Evolutionary conservation across 2,329 filamentous ascomycete genomes (phyloP), one percentile per base, ranked within the genome.

Genomic region (Microdochium paspali): DNA sequence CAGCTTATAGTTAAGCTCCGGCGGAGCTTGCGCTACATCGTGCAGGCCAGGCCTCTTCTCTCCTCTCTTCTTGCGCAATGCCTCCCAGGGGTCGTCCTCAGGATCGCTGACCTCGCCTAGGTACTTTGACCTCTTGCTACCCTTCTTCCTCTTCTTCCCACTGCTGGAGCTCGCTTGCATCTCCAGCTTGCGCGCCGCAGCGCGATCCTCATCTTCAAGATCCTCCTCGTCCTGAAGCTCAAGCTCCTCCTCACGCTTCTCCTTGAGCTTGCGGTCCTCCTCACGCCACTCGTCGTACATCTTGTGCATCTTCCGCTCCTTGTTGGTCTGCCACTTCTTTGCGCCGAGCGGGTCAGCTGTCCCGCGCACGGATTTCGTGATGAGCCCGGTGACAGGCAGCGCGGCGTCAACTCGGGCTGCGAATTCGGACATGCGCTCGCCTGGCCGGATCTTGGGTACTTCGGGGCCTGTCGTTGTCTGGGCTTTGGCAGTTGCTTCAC

Each of bases 371-470:
- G 74, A 77, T 58, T 83, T 85, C 53, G 74, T 80, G 48, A 80
- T 72, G 9, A 96, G 72, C 0, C 84, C 83, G 7, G 80, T 71
- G 0, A 98, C 68, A 0, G 91, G 91, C 6, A 97, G 72, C 0
- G 87, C 82, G 44, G 87, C 85, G 61, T 97, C 85, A 6, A 98
- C 93, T 25, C 90, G 82, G 10, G 83, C 79, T 7, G 82, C 72
- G 61, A 94, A 98, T 46, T 94, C 86, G 4, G 84, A 80, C 59
- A 97, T 71, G 46, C 80, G 80, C 65, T 98, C 93, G 46, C 89
- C 88, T 0, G 90, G 90, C 15, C 80, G 77, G 53, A 97, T 96
- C 44, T 79, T 87, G 0, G 82, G 82, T 2, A 74, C 58, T 24
- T 72, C 66, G 3, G 56, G 32, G 6, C 57, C 54, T 9, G 50